Conservation (phyloP, 768 basidiomycete genomes). For the Podaxis rugospora region DNA sequence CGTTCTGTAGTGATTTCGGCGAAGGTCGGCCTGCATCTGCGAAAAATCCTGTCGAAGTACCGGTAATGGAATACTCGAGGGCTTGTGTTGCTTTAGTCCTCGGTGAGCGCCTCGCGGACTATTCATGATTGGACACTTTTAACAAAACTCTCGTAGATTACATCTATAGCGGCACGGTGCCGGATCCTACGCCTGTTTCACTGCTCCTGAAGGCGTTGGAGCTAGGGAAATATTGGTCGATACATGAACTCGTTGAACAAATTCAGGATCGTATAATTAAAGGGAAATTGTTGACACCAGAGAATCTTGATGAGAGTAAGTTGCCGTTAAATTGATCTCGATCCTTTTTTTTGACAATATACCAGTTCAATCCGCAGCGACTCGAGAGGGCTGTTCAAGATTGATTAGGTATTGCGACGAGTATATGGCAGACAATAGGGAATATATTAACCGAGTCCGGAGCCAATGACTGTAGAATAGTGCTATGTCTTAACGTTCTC, state of each 20-base stretch:
- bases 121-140: not conserved
- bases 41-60: not conserved
- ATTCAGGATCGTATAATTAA: not conserved
- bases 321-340: not conserved
- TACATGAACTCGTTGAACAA: not conserved
- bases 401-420: not conserved
- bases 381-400: not conserved
- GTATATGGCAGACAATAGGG: not conserved
- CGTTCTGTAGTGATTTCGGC: constrained; percentile 5
- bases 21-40: not conserved
- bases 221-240: constrained; percentile 1
- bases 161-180: not conserved
- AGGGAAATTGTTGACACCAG: not conserved
- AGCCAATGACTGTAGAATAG: not conserved
- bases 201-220: not conserved
- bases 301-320: not conserved
- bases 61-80: not conserved
- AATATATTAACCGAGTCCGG: not conserved
- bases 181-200: not conserved
- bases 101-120: not conserved
- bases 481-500: not conserved
- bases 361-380: not conserved
- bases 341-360: not conserved
- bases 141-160: not conserved
- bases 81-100: not conserved